A percentile compares a stretch with the other conserved stretches of the same genome.
Conservation (phyloP, 2,329 filamentous ascomycete species). For the Nemania sp. region DNA sequence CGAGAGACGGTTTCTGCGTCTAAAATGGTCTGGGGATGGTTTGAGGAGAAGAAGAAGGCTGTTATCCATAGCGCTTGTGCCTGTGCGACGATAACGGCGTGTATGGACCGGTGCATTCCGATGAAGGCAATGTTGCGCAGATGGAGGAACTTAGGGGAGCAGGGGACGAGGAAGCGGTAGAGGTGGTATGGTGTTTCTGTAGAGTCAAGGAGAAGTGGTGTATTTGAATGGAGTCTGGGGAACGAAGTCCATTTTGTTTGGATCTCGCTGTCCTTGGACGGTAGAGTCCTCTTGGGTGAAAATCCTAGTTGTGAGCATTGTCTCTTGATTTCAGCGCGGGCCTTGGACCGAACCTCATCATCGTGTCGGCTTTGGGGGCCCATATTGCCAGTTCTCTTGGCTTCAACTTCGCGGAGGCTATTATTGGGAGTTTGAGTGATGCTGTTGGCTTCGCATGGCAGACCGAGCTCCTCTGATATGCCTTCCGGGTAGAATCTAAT, state of each 20-base stretch:
- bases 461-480: constrained; percentile 8
- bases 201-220: neutral
- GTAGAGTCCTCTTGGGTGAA: constrained; percentile 4
- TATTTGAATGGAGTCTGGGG: neutral
- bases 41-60: constrained; percentile 63
- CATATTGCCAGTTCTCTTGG: neutral
- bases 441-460: neutral
- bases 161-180: constrained; percentile 39
- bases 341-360: neutral
- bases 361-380: neutral
- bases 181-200: constrained; percentile 19
- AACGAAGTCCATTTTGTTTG: neutral
- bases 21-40: constrained; percentile 12
- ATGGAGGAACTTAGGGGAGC: constrained; percentile 19
- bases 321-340: neutral
- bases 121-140: constrained; percentile 39
- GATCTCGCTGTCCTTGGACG: neutral
- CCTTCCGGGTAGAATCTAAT: constrained; percentile 14
- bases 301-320: constrained; percentile 2
- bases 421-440: neutral
- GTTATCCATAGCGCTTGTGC: constrained; percentile 56
- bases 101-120: constrained; percentile 39
- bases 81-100: constrained; percentile 40
- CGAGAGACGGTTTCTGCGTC: constrained; percentile 40
- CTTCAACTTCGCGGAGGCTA: neutral